These are phyloP conservation scores for Fomitopsis betulina DNA, from an alignment of 1,284 basidiomycete species.

Conservation along the genomic window DNA sequence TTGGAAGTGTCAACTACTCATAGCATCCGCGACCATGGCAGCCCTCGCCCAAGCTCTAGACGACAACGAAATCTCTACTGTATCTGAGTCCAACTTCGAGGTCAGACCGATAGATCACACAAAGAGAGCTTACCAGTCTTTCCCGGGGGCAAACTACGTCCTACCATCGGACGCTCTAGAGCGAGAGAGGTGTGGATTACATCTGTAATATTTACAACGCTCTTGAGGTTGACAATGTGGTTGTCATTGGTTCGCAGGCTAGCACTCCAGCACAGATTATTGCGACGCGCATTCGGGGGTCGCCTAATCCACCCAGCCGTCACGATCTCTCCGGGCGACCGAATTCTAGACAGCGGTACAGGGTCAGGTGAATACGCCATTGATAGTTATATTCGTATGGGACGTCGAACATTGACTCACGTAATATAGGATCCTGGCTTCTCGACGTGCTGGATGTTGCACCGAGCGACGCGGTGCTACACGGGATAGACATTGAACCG, in stretches of 20 bases:
- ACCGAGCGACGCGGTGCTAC: background rate
- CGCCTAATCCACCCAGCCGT: slow-evolving; percentile 15
- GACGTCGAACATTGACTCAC: no score
- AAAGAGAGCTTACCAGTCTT: background rate
- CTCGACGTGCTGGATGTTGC: slow-evolving; percentile 8
- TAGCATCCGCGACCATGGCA: no score
- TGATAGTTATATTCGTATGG: no score
- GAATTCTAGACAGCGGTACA: slow-evolving; percentile 23
- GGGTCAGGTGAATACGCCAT: no score
- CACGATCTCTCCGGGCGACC: slow-evolving; percentile 10
- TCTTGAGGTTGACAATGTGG: no score
- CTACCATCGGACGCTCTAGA: slow-evolving; percentile 1
- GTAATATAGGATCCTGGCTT: slow-evolving; percentile 13
- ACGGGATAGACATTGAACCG: slow-evolving; percentile 20
- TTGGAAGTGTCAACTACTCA: no score
- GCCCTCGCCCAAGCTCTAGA: no score
- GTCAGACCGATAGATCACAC: no score
- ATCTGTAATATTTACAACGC: background rate
- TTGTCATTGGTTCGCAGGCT: no score
- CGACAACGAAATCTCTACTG: no score
- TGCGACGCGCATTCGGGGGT: slow-evolving; percentile 15
- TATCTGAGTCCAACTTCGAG: no score
- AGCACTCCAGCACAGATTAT: slow-evolving; percentile 16
- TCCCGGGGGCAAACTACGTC: background rate
- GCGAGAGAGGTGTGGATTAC: background rate